Evolutionary conservation across 108 stramenopile genomes (phyloP), one percentile per base, ranked within the genome.

Genomic region (Licmophora abbreviata): DNA sequence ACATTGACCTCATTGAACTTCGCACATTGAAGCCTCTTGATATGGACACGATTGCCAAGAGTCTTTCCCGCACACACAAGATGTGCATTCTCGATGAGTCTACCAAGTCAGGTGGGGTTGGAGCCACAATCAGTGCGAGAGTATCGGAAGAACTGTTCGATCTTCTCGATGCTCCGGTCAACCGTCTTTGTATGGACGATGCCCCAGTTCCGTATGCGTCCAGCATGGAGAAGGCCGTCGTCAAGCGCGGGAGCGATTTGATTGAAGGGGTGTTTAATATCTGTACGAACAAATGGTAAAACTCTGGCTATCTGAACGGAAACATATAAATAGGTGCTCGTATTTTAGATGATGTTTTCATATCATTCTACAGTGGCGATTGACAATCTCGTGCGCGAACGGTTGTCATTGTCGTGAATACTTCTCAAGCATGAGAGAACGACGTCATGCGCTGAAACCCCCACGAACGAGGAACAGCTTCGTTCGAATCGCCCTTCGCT

Each of bases 111-210:
- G 96, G 96, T 28, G 96, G 96, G 40, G 95, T 97, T 57, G 96
- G 96, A 40, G 96, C 96, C 2, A 92, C 96, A 12, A 89, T 97
- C 55, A 88, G 85, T 48, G 96, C 96, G 4, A 63, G 70, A 46
- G 83, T 97, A 47, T 85, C 88, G 24, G 96, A 97, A 76, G 88
- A 95, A 44, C 69, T 92, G 50, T 97, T 94, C 63, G 95, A 97
- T 59, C 72, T 94, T 31, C 81, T 97, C 23, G 96, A 97, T 74
- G 91, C 95, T 28, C 96, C 96, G 12, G 91, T 97, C 24, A 85
- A 76, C 71, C 79, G 96, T 36, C 74, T 97, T 43, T 97, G 95
- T 56, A 97, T 97, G 96, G 96, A 97, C 77, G 96, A 97, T 63
- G 96, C 96, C 11, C 80, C 80, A 36, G 96, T 97, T 20, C 96